Conservation (phyloP, 257 asterid species). For the Ehretia macrophylla region DNA sequence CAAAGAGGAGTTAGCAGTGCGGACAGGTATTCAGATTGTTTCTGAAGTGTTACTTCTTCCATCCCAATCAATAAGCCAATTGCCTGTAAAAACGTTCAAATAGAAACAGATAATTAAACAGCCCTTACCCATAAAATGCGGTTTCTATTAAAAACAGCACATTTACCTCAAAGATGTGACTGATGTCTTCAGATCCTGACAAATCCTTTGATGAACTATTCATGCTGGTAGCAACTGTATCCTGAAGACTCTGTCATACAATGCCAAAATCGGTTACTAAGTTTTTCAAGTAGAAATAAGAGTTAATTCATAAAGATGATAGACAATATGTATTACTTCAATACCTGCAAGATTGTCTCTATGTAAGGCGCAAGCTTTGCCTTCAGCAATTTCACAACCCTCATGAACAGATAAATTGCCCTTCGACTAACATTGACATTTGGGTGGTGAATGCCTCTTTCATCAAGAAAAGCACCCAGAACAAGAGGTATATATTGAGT, state of each 20-base stretch:
- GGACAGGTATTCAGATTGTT: conserved; percentile 79
- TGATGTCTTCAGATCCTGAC: conserved; percentile 81
- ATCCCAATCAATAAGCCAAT: conserved; percentile 93
- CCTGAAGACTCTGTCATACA: conserved; percentile 69
- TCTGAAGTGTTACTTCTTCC: conserved; percentile 90
- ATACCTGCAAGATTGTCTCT: conserved; percentile 92
- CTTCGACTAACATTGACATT: conserved; percentile 68
- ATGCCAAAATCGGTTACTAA: conserved; percentile 3
- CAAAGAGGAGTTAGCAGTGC: conserved; percentile 87
- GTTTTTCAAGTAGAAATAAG: conserved; percentile 2
- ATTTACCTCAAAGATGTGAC: conserved; percentile 88
- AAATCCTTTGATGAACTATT: conserved; percentile 40
- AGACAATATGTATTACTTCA: conserved; percentile 3
- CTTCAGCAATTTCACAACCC: conserved; percentile 84
- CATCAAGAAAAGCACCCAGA: conserved; percentile 80
- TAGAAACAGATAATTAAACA: conserved; percentile 4
- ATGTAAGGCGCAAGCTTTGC: conserved; percentile 82
- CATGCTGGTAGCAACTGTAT: conserved; percentile 65
- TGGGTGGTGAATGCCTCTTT: conserved; percentile 93
- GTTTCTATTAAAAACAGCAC: conserved; percentile 1
- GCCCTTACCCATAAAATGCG: background rate
- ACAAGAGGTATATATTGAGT: conserved; percentile 70
- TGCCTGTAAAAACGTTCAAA: conserved; percentile 46
- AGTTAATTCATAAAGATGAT: background rate
- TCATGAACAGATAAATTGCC: conserved; percentile 95